Evolutionary conservation across 352 stramenopile species (phyloP), one percentile per base, ranked within the genome.

Genomic region (Pythium folliculosum): DNA sequence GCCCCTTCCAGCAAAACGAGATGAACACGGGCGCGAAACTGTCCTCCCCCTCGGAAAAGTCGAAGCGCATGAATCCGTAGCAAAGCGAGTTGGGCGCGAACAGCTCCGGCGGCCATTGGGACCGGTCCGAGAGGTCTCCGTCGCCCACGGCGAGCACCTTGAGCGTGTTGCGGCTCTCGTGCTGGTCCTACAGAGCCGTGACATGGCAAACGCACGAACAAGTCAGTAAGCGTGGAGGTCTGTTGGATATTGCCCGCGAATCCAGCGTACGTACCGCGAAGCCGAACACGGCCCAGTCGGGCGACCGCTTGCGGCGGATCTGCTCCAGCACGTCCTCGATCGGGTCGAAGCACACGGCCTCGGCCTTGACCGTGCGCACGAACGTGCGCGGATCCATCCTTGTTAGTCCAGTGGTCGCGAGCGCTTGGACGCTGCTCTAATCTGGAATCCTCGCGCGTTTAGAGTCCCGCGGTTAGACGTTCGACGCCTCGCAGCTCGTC

Each of bases 1-100:
- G 73, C 50, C 88, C 88, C 78, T 96, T 96, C 88, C 88, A 96
- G 77, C 86, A 95, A 54, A 94, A 94, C 27, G 88, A 96, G 25
- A 95, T 61, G 40, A 92, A 88, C 32, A 80, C 89, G 16, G 84
- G 82, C 19, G 85, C 81, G 35, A 86, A 75, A n/a, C 63, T 65
- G 54, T 89, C 81, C 40, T 86, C 77, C 40, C 40, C 40, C 7
- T 88, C 78, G 32, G 89, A 79, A 40, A 84, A 88, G 50, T 92
- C 82, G 48, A 95, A 58, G 19, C 86, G 88, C 40, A 65, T 48
- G 47, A 56, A 74, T 22, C 85, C 88, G 63, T 95, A 96, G 76
- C 88, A 95, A 17, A 96, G 75, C 54, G 86, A 53, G 17, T 82
- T 95, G 45, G 85, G 75, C 7, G 84, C 82, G 53, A 95, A 96